Conservation (phyloP, 2,329 filamentous ascomycete species). For the Monilinia aucupariae region DNA sequence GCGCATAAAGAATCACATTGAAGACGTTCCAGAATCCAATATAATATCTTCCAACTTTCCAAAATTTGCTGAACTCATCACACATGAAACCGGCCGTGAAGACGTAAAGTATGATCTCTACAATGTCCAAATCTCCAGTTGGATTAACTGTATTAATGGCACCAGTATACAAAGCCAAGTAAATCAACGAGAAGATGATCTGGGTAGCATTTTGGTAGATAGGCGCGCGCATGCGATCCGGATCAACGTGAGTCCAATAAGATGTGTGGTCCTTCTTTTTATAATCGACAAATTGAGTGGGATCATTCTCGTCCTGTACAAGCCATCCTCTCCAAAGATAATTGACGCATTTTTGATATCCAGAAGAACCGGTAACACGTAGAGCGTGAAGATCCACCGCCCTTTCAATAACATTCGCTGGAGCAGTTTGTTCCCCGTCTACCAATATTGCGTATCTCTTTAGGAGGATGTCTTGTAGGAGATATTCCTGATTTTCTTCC, state of each 20-base stretch:
- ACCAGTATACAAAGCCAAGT: slow-evolving; percentile 76
- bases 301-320: slow-evolving; percentile 89
- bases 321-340: slow-evolving; percentile 96
- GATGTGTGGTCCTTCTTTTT: slow-evolving; percentile 70
- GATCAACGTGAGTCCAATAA: slow-evolving; percentile 81
- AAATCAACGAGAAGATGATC: slow-evolving; percentile 76
- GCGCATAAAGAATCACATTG: slow-evolving; percentile 74
- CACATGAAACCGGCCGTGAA: slow-evolving; percentile 89
- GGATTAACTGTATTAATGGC: slow-evolving; percentile 94
- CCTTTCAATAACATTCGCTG: slow-evolving; percentile 86
- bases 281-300: slow-evolving; percentile 85
- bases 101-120: slow-evolving; percentile 79
- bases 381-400: slow-evolving; percentile 90
- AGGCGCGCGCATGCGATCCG: slow-evolving; percentile 88
- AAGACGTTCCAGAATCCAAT: slow-evolving; percentile 97
- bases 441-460: slow-evolving; percentile 81
- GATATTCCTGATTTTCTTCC: slow-evolving; percentile 72
- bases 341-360: slow-evolving; percentile 86
- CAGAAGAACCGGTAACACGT: slow-evolving; percentile 80
- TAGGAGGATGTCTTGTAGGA: slow-evolving; percentile 76
- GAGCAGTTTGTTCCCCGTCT: slow-evolving; percentile 63
- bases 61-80: slow-evolving; percentile 83
- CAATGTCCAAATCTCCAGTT: slow-evolving; percentile 72
- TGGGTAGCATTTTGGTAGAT: slow-evolving; percentile 89
- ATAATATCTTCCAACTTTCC: slow-evolving; percentile 89